Conservation (phyloP, 768 basidiomycete genomes). For the Lactarius hengduanensis region DNA sequence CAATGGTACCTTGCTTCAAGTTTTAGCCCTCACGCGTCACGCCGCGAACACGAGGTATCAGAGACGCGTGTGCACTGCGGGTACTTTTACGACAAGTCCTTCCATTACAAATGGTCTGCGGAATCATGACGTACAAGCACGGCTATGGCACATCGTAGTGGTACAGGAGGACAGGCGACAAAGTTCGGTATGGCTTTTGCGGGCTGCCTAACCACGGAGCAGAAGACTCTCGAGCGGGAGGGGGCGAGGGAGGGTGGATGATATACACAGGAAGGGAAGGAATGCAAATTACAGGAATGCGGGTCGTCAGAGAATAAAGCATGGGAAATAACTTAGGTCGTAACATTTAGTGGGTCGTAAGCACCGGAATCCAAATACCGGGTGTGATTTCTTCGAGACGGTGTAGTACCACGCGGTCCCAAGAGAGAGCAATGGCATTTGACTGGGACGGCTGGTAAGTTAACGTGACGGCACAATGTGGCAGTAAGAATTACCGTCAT, state of each 20-base stretch:
- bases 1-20: slow-evolving; percentile 21
- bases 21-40: slow-evolving; percentile 14
- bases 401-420: slow-evolving; percentile 27
- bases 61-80: background rate
- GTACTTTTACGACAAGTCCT: slow-evolving; percentile 8
- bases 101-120: slow-evolving; percentile 15
- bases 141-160: slow-evolving; percentile 18
- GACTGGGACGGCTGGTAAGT: slow-evolving; percentile 9
- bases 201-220: slow-evolving; percentile 13
- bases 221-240: background rate
- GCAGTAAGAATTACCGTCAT: slow-evolving; percentile 19
- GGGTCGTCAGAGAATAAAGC: slow-evolving; percentile 19
- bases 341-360: slow-evolving; percentile 20
- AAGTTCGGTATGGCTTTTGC: slow-evolving; percentile 9
- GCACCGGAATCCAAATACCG: slow-evolving; percentile 26
- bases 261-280: background rate
- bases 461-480: background rate
- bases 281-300: background rate
- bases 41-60: slow-evolving; percentile 10
- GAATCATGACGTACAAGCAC: slow-evolving; percentile 23
- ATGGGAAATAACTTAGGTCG: slow-evolving; percentile 20
- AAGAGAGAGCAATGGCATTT: slow-evolving; percentile 26
- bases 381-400: slow-evolving; percentile 26
- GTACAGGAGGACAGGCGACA: slow-evolving; percentile 14
- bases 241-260: background rate